Evolutionary conservation across 495 filamentous ascomycete species (phyloP), one percentile per base, ranked within the genome.

Genomic region (Aspergillus incahuasiensis): DNA sequence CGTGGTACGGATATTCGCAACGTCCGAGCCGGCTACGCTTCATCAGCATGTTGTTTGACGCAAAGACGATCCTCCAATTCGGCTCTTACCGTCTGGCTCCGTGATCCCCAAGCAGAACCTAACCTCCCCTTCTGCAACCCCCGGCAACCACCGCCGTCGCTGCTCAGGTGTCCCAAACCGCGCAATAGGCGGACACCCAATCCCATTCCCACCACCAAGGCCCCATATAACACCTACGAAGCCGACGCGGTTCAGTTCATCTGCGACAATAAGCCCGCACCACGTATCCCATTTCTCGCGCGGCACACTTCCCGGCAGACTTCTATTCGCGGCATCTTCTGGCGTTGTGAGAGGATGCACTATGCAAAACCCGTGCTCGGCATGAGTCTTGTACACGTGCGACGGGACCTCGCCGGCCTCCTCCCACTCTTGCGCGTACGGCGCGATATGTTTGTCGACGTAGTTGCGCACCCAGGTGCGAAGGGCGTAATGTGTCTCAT

Each of bases 71-170:
- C n/a, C n/a, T n/a, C n/a, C n/a, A n/a, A n/a, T n/a, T n/a, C n/a
- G 24, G n/a, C 0, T 22, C 3, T 58, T 35, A 75, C 72, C 72
- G 68, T 79, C 78, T 6, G 79, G 79, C 62, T 82, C 79, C 18
- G 79, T 82, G 58, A 82, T 80, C 3, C 79, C 79, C 25, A 82
- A 64, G 59, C 79, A 82, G 52, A 82, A 82, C 34, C 73, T 61
- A 16, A 76, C 68, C 42, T 73, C 70, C 22, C 78, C 76, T 45
- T 49, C 69, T 16, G 77, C 76, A 53, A 82, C 72, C 19, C 65
- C 68, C 9, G 79, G 79, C 21, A 82, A 64, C 72, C 74, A 82
- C 28, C 66, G 63, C 7, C 55, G 60, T 58, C 78, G 74, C 63
- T 81, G 79, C 62, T 74, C 68, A 11, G 62, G 57, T 20, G 73